These are phyloP conservation scores for Emericellopsis cladophorae DNA, from an alignment of 2,329 filamentous ascomycete species.

Conservation along the genomic window DNA sequence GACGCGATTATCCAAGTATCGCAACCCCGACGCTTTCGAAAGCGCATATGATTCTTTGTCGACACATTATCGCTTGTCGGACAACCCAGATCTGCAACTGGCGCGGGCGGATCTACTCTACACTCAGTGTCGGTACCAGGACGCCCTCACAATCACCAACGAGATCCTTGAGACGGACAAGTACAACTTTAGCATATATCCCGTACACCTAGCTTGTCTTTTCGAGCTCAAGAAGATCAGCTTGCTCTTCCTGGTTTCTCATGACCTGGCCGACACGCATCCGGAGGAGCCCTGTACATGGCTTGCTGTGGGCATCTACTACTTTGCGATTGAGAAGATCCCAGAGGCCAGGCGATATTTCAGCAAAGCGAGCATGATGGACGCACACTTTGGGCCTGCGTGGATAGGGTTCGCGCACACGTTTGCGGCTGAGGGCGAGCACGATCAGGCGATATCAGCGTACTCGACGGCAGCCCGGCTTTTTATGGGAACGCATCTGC, in stretches of 20 bases:
- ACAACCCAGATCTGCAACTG: conserved; percentile 82
- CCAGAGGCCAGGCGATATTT: conserved; percentile 93
- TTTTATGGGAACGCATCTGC: conserved; percentile 93
- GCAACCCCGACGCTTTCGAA: conserved; percentile 71
- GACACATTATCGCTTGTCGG: conserved; percentile 78
- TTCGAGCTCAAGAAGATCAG: conserved; percentile 82
- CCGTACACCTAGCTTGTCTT: conserved; percentile 81
- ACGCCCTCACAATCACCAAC: conserved; percentile 74
- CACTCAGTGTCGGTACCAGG: conserved; percentile 85
- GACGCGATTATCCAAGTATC: conserved; percentile 89
- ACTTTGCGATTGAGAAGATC: conserved; percentile 78
- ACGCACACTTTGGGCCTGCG: conserved; percentile 90
- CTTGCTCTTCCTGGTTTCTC: conserved; percentile 78
- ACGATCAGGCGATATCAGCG: conserved; percentile 94
- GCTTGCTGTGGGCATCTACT: conserved; percentile 91
- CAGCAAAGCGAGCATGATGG: conserved; percentile 94
- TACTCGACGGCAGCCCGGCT: conserved; percentile 90
- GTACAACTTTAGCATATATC: conserved; percentile 81
- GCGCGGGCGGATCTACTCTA: conserved; percentile 85
- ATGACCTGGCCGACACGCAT: conserved; percentile 84
- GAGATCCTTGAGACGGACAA: conserved; percentile 72
- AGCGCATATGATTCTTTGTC: conserved; percentile 81
- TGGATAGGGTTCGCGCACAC: conserved; percentile 99
- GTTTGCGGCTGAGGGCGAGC: conserved; percentile 92
- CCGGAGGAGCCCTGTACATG: conserved; percentile 86